Conservation (phyloP, 768 basidiomycete genomes). For the Pleurotus tuber-regium region DNA sequence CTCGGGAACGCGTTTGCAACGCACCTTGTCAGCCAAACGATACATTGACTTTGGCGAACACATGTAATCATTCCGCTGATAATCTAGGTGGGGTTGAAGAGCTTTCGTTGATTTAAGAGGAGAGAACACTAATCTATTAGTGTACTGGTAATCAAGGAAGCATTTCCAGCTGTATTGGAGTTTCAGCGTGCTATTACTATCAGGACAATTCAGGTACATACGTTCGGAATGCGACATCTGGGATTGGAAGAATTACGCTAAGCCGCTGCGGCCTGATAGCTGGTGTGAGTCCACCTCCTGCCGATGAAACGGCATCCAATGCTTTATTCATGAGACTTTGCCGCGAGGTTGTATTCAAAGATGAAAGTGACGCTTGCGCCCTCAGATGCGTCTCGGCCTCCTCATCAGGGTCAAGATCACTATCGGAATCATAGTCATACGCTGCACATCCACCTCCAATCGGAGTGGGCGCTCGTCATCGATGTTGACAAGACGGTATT, state of each 20-base stretch:
- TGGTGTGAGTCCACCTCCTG: too few relatives aligned
- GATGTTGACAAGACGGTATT: neutral
- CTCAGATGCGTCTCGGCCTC: neutral
- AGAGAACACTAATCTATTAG: neutral
- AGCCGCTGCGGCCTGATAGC: neutral
- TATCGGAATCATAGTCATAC: neutral
- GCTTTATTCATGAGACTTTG: neutral
- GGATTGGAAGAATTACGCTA: neutral
- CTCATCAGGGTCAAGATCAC: neutral
- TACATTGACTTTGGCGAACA: slow-evolving; percentile 11
- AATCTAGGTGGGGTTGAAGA: neutral
- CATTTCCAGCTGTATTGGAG: neutral
- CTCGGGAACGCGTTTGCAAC: too few relatives aligned
- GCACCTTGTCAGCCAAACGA: slow-evolving; percentile 6
- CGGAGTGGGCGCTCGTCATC: neutral
- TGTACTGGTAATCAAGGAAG: neutral
- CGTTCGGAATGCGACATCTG: neutral
- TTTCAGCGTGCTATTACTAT: neutral
- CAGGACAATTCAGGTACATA: neutral
- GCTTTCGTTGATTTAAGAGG: neutral
- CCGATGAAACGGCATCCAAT: neutral
- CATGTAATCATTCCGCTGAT: neutral
- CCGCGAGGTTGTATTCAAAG: too few relatives aligned
- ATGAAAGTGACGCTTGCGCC: neutral
- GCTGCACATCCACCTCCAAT: neutral